phyloP scores from a whole-genome alignment of 2,329 filamentous ascomycete species.

The Colletotrichum orbiculare region DNA sequence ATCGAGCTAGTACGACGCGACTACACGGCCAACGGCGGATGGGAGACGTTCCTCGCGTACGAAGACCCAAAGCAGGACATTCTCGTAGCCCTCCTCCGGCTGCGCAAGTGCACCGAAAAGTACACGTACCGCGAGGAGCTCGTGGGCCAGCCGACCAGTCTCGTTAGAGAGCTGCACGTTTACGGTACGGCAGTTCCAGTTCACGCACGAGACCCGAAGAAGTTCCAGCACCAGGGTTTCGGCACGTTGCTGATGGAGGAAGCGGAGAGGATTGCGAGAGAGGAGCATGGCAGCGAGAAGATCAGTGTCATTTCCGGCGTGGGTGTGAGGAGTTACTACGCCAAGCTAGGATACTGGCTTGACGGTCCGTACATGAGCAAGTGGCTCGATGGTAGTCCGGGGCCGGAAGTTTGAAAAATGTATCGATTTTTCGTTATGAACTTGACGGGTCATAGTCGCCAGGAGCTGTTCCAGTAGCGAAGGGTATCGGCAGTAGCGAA shows the following conservation, averaged over 20 bases:
- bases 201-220: constrained; percentile 92
- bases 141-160: constrained; percentile 84
- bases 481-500: too few species aligned
- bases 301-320: constrained; percentile 98
- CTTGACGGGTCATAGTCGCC: too few species aligned
- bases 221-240: constrained; percentile 98
- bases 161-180: constrained; percentile 95
- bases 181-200: constrained; percentile 98
- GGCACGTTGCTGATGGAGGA: constrained; percentile 98
- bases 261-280: constrained; percentile 91
- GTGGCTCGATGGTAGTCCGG: constrained; percentile 63
- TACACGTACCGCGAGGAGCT: constrained; percentile 95
- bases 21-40: constrained; percentile 94
- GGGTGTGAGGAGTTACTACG: constrained; percentile 94
- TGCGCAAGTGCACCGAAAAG: constrained; percentile 90
- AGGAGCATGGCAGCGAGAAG: constrained; percentile 94
- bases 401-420: constrained; percentile 1
- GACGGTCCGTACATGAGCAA: constrained; percentile 89
- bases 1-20: constrained; percentile 94
- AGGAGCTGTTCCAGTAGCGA: too few species aligned
- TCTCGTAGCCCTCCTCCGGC: constrained; percentile 86
- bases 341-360: constrained; percentile 90
- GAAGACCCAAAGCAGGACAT: constrained; percentile 99
- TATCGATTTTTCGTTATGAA: too few species aligned
- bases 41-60: constrained; percentile 98